A percentile compares a stretch with the other conserved stretches of the same genome.
These are phyloP conservation scores for Geotrichum citri-aurantii DNA, from an alignment of 1,139 yeast species.

Conservation along the genomic window DNA sequence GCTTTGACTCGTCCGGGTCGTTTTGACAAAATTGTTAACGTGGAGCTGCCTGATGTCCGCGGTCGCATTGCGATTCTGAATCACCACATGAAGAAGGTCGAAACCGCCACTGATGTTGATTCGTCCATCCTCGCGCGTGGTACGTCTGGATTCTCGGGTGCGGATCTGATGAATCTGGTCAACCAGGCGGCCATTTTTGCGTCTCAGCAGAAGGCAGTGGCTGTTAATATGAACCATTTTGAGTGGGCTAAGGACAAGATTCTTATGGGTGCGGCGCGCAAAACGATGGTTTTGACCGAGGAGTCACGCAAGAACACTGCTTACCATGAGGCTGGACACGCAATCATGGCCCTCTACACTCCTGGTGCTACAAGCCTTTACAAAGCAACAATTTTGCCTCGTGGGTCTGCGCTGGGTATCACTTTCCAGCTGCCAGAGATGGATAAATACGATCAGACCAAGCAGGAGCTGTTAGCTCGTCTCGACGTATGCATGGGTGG, in stretches of 20 bases:
- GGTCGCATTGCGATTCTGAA: constrained; percentile 90
- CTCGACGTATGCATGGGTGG: constrained; percentile 99
- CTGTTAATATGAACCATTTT: constrained; percentile 85
- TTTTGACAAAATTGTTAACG: constrained; percentile 92
- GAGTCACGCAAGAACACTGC: constrained; percentile 93
- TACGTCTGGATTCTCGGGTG: constrained; percentile 96
- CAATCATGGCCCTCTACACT: constrained; percentile 89
- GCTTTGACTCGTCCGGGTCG: constrained; percentile 98
- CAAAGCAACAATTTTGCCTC: constrained; percentile 93
- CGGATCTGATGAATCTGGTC: constrained; percentile 89
- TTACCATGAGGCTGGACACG: constrained; percentile 98
- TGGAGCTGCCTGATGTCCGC: constrained; percentile 94
- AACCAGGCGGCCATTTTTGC: constrained; percentile 98
- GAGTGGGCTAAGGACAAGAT: constrained; percentile 99
- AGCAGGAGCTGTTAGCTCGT: constrained; percentile 81
- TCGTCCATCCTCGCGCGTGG: constrained; percentile 89
- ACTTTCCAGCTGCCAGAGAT: constrained; percentile 97
- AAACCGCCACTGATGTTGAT: constrained; percentile 77
- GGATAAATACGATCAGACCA: constrained; percentile 94
- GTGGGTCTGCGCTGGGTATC: constrained; percentile 94
- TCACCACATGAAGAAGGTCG: constrained; percentile 90
- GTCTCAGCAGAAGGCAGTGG: constrained; percentile 82
- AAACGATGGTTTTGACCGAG: constrained; percentile 95
- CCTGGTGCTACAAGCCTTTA: constrained; percentile 95
- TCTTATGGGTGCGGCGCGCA: constrained; percentile 97